Base-by-base conservation (phyloP, 495 filamentous ascomycete genomes). In the Penicillium paxilli region DNA sequence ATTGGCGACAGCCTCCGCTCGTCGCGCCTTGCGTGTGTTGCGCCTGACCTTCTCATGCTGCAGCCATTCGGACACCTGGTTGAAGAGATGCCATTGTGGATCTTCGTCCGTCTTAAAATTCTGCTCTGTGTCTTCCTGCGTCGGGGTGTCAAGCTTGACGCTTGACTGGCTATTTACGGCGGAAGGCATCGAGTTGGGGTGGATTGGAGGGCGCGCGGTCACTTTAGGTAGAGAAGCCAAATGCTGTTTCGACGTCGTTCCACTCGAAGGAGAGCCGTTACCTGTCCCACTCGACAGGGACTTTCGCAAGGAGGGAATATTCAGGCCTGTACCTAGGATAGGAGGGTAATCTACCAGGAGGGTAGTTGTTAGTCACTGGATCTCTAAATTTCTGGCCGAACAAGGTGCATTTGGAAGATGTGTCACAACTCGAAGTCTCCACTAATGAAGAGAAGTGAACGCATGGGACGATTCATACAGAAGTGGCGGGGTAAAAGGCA, bases 1-100 rank as follows among this genome's bases (percentile, higher is more conserved):
- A 26, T 44, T 45, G 42, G 54, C 58, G 33, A 38, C 53, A 51
- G 70, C 74, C 9, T 73, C 65, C 59, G 54, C 51, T 37, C 60
- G 57, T 1, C 64, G 64, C 23, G 59, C 62, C 52, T 79, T 82
- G 47, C 76, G 76, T 17, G 71, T 67, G 47, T 77, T 77, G 59
- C 77, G 83, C 67, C 86, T 90, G 23, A 73, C 65, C 68, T 87
- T 89, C 67, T 96, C 90, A 37, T 82, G 79, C 48, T 90, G 80
- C 35, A 96, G 75, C 92, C 92, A 96, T 52, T 87, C 83, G 19
- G 79, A 75, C 20, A 96, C 84, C 64, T 93, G 89, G 37, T 81
- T 76, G 33, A 93, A 65, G 5, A 96, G 71, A 49, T 51, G 62
- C 47, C 67, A 46, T 38, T 72, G 72, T 11, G 61, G 47, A 42